Conservation (phyloP, 805 yeast species). For the Candida ulmi region DNA sequence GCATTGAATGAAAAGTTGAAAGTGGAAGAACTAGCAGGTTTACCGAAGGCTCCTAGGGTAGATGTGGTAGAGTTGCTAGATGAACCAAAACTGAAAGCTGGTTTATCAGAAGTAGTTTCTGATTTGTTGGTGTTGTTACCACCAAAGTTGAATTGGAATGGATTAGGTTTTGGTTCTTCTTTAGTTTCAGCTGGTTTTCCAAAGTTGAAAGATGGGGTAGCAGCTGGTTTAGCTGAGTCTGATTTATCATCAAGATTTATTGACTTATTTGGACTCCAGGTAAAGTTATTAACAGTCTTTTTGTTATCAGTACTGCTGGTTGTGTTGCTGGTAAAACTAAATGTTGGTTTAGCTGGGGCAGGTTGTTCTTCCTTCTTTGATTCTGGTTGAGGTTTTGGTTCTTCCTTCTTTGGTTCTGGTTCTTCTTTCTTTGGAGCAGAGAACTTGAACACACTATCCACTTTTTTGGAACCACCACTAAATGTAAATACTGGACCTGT, state of each 20-base stretch:
- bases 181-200: slow-evolving; percentile 11
- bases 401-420: background rate
- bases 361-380: too few relatives aligned
- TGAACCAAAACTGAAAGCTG: slow-evolving; percentile 7
- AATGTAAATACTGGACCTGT: slow-evolving; percentile 38
- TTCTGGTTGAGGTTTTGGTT: background rate
- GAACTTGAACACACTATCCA: slow-evolving; percentile 30
- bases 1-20: slow-evolving; percentile 1
- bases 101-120: background rate
- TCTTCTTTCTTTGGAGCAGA: slow-evolving; percentile 2
- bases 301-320: too few relatives aligned
- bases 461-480: slow-evolving; percentile 23
- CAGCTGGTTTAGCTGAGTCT: background rate
- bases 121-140: slow-evolving; percentile 1
- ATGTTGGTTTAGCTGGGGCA: too few relatives aligned
- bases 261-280: slow-evolving; percentile 22
- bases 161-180: slow-evolving; percentile 4
- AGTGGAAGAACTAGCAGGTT: slow-evolving; percentile 12
- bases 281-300: slow-evolving; percentile 11
- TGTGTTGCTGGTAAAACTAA: too few relatives aligned
- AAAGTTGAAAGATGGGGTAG: slow-evolving; percentile 24
- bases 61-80: too few relatives aligned
- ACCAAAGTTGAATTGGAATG: slow-evolving; percentile 22
- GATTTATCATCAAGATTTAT: slow-evolving; percentile 6
- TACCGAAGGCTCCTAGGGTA: too few relatives aligned